Conservation (phyloP, 2,329 filamentous ascomycete genomes). For the Emmonsiellopsis sp. region DNA sequence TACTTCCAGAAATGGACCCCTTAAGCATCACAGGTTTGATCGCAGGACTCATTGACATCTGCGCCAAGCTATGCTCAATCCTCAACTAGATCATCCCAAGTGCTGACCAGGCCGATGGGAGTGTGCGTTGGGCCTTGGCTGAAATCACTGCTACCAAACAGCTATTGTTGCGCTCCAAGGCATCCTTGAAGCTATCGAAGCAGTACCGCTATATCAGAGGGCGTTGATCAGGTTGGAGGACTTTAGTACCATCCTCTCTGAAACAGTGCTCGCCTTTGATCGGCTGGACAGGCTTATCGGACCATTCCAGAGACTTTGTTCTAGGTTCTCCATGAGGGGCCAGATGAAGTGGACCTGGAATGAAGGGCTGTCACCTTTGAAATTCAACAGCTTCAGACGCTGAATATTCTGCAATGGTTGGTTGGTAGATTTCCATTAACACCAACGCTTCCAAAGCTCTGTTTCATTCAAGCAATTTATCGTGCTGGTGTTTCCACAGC, state of each 20-base stretch:
- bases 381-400: background rate
- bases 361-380: background rate
- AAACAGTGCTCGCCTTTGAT: background rate
- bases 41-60: background rate
- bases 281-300: background rate
- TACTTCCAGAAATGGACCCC: background rate
- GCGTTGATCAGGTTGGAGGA: background rate
- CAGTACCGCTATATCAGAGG: background rate
- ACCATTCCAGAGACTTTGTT: background rate
- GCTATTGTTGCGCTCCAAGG: background rate
- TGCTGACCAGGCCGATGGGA: background rate
- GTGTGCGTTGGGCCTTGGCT: background rate
- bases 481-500: background rate
- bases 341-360: background rate
- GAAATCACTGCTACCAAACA: background rate
- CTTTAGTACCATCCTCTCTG: background rate
- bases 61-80: background rate
- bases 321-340: background rate
- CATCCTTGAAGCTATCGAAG: background rate
- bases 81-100: background rate
- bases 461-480: background rate
- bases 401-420: background rate
- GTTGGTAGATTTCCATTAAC: background rate
- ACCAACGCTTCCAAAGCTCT: background rate
- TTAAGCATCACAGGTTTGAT: background rate